Percentiles rank a stretch among this genome's conserved stretches.
Evolutionary conservation across 2,329 filamentous ascomycete species (phyloP).

Genomic region (Verticillium nubilum): DNA sequence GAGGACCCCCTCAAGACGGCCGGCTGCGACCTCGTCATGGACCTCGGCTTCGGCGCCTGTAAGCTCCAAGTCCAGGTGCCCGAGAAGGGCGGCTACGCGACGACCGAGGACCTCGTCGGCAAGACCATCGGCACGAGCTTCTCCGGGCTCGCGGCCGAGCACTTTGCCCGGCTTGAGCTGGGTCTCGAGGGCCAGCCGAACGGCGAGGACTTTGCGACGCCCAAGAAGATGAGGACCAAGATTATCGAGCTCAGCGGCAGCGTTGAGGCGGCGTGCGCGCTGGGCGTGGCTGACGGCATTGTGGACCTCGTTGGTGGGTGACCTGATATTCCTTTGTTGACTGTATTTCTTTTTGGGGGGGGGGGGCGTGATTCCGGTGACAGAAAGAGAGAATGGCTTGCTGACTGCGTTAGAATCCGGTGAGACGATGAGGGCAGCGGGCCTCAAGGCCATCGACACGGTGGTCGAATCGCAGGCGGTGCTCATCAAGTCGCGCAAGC

Average conservation of each 20-base stretch:
- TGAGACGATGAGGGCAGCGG: slow-evolving; percentile 95
- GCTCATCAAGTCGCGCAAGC: slow-evolving; percentile 82
- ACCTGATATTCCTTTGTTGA: neutral
- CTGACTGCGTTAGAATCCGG: slow-evolving; percentile 66
- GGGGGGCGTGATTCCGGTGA: neutral
- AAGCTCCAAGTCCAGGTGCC: slow-evolving; percentile 97
- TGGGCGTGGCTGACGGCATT: slow-evolving; percentile 94
- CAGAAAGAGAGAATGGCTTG: no score
- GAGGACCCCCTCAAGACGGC: slow-evolving; percentile 39
- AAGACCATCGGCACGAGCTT: slow-evolving; percentile 97
- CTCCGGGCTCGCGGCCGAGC: slow-evolving; percentile 73
- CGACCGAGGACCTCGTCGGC: slow-evolving; percentile 74
- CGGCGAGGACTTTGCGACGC: slow-evolving; percentile 24
- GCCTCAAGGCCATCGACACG: slow-evolving; percentile 89
- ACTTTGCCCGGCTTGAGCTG: slow-evolving; percentile 74
- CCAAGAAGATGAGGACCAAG: slow-evolving; percentile 66
- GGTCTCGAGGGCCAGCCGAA: slow-evolving; percentile 36
- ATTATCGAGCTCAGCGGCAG: slow-evolving; percentile 94
- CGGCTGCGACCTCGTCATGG: slow-evolving; percentile 79
- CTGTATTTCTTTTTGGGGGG: neutral
- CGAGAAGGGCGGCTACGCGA: slow-evolving; percentile 67
- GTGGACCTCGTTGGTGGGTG: slow-evolving; percentile 92
- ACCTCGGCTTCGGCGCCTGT: slow-evolving; percentile 85
- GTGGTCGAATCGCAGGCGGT: slow-evolving; percentile 84
- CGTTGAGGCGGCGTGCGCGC: slow-evolving; percentile 92